Conservation (phyloP, 106 monocot species). For the Allium fistulosum region DNA sequence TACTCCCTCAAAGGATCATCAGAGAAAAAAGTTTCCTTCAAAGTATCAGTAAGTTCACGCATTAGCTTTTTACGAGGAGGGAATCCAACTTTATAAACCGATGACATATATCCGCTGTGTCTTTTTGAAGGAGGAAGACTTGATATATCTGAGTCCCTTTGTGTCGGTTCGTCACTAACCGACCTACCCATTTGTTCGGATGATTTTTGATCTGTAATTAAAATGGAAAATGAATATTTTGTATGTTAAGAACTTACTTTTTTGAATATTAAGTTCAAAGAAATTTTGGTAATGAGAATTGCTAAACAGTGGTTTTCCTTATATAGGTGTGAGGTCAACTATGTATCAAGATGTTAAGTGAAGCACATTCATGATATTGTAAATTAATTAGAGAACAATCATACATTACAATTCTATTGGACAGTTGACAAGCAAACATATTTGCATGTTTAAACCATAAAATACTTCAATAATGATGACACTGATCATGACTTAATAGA, state of each 20-base stretch:
- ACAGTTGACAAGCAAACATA: background rate
- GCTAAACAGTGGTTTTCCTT: background rate
- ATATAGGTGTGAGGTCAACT: background rate
- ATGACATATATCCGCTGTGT: background rate
- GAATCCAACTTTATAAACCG: conserved; percentile 49
- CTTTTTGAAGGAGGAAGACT: conserved; percentile 12
- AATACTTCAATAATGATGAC: background rate
- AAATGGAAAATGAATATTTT: background rate
- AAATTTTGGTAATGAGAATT: background rate
- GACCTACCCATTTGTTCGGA: conserved; percentile 7
- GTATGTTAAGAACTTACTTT: no score
- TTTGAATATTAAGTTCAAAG: background rate
- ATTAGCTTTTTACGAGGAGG: conserved; percentile 42
- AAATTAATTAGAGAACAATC: background rate
- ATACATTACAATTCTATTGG: background rate
- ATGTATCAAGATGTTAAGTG: conserved; percentile 6
- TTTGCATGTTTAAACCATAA: background rate
- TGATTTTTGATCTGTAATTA: background rate
- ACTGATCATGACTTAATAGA: background rate
- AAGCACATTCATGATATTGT: conserved; percentile 1
- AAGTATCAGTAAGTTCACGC: conserved; percentile 28
- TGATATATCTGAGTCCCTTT: conserved; percentile 15
- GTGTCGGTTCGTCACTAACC: conserved; percentile 9
- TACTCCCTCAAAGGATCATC: conserved; percentile 80
- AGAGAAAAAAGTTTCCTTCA: conserved; percentile 79